Conservation (phyloP, 2,329 filamentous ascomycete genomes). For the Gremmenia infestans region DNA sequence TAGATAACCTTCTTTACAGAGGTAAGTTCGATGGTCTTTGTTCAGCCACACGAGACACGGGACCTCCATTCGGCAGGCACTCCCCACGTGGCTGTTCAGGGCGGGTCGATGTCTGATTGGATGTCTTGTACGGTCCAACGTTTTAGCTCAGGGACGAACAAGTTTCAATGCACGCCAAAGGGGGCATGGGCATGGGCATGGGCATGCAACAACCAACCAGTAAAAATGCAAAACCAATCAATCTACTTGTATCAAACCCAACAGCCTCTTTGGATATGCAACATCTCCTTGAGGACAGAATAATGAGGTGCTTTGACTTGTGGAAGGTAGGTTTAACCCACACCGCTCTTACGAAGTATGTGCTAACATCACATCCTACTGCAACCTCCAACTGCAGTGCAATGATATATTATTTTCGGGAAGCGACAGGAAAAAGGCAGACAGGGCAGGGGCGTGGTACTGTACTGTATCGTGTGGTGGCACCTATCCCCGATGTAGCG, state of each 20-base stretch:
- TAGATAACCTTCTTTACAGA: no score
- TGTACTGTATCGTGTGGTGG: not conserved
- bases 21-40: no score
- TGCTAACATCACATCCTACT: not conserved
- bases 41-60: no score
- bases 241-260: not conserved
- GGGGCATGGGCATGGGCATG: no score
- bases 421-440: not conserved
- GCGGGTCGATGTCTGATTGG: constrained; percentile 2
- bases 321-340: not conserved
- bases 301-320: not conserved
- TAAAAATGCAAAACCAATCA: not conserved
- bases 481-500: not conserved
- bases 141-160: constrained; percentile 6
- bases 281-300: not conserved
- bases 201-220: not conserved
- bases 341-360: constrained; percentile 12
- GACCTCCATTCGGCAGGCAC: not conserved
- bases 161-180: constrained; percentile 8
- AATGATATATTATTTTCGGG: not conserved
- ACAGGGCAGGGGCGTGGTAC: not conserved
- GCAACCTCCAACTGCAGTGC: not conserved
- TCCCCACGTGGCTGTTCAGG: not conserved
- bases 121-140: not conserved
- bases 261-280: not conserved